phyloP scores from a whole-genome alignment of 371 early-diverging fungal genomes.

The Phascolomyces articulosus region DNA sequence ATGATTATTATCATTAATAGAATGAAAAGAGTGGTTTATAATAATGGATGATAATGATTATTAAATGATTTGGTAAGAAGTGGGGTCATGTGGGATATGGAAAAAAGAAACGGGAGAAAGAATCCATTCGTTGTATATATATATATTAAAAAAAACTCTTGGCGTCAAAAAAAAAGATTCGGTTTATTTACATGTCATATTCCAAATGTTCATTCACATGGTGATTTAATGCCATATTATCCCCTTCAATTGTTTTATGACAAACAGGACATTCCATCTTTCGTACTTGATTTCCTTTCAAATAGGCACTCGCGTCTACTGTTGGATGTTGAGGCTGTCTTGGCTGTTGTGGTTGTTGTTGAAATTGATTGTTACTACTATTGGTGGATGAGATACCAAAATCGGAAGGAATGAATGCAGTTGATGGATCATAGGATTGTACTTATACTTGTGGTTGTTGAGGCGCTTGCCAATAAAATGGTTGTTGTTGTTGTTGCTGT shows the following conservation, averaged over 20 bases:
- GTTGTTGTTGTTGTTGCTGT: slow-evolving; percentile 41
- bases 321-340: slow-evolving; percentile 32
- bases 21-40: too few relatives aligned
- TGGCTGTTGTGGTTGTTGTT: slow-evolving; percentile 17
- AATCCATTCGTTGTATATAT: too few relatives aligned
- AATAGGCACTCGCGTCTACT: slow-evolving; percentile 35
- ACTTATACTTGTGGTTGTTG: slow-evolving; percentile 25
- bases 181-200: slow-evolving; percentile 8
- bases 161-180: background rate
- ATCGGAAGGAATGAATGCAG: slow-evolving; percentile 37
- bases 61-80: background rate
- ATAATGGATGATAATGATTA: too few relatives aligned
- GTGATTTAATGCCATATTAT: slow-evolving; percentile 51
- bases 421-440: slow-evolving; percentile 20
- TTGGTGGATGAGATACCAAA: slow-evolving; percentile 29
- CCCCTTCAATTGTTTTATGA: slow-evolving; percentile 49
- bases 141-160: background rate
- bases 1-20: too few relatives aligned
- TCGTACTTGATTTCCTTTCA: slow-evolving; percentile 39
- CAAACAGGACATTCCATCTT: slow-evolving; percentile 50
- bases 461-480: slow-evolving; percentile 17
- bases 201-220: slow-evolving; percentile 52
- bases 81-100: background rate
- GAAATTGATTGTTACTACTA: background rate
- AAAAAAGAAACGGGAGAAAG: background rate